These are phyloP conservation scores for Stagonosporopsis chrysanthemi DNA, from an alignment of 2,329 filamentous ascomycete species.

Conservation along the genomic window DNA sequence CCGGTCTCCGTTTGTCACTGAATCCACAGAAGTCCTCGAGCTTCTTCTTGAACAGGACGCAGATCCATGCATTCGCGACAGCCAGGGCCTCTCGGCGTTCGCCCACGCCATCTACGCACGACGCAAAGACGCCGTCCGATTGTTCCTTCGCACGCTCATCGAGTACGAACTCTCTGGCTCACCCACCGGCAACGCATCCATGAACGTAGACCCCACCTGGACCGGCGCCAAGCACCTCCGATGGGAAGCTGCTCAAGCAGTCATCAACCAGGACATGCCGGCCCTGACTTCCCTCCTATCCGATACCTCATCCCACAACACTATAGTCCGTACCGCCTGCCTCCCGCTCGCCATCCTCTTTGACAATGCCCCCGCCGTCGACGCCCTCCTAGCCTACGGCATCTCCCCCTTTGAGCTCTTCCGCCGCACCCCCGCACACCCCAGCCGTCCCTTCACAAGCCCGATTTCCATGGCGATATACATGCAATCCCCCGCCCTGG, in stretches of 20 bases:
- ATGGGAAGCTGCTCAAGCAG: slow-evolving; percentile 17
- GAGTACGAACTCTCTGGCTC: slow-evolving; percentile 7
- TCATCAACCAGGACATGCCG: slow-evolving; percentile 13
- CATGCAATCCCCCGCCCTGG: background rate
- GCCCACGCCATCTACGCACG: slow-evolving; percentile 19
- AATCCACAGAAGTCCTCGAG: slow-evolving; percentile 17
- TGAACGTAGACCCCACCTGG: slow-evolving; percentile 18
- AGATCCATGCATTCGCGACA: slow-evolving; percentile 19
- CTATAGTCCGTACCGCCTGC: slow-evolving; percentile 15
- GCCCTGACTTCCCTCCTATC: slow-evolving; percentile 9
- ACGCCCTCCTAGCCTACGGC: slow-evolving; percentile 16
- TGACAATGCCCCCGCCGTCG: slow-evolving; percentile 10
- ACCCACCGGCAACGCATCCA: slow-evolving; percentile 15
- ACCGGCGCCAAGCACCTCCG: slow-evolving; percentile 19
- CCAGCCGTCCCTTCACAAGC: slow-evolving; percentile 18
- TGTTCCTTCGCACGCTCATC: slow-evolving; percentile 4
- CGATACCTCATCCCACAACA: slow-evolving; percentile 1
- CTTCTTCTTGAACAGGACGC: slow-evolving; percentile 18
- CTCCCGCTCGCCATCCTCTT: slow-evolving; percentile 20
- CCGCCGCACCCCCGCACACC: slow-evolving; percentile 9
- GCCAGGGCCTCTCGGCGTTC: slow-evolving; percentile 16
- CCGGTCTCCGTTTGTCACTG: slow-evolving; percentile 17
- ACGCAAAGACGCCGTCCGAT: slow-evolving; percentile 13
- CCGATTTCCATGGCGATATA: slow-evolving; percentile 16
- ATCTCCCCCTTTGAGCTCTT: slow-evolving; percentile 16